Percentiles rank a stretch among this genome's conserved stretches.
These are phyloP conservation scores for Lichtheimia hyalospora DNA, from an alignment of 371 early-diverging fungal genomes.

Conservation along the genomic window DNA sequence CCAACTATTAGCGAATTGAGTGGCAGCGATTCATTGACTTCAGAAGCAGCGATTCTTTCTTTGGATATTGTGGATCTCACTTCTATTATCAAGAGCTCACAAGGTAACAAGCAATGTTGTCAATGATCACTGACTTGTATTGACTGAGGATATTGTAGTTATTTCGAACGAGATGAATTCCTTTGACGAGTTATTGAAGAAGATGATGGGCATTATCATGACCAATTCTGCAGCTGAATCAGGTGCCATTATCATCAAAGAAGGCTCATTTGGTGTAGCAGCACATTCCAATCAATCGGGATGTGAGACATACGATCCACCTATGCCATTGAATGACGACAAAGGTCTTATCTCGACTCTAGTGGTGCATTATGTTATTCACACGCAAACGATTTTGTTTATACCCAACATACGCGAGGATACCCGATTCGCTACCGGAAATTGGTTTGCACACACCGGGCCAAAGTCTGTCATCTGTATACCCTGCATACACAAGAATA, in stretches of 20 bases:
- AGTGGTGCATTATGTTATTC: constrained; percentile 44
- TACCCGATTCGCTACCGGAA: constrained; percentile 35
- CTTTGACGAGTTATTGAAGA: constrained; percentile 43
- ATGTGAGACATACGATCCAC: constrained; percentile 41
- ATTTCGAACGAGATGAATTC: constrained; percentile 51
- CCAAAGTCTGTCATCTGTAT: constrained; percentile 55
- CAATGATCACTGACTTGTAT: neutral
- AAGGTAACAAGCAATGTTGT: constrained; percentile 24
- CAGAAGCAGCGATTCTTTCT: constrained; percentile 35
- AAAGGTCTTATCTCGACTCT: constrained; percentile 31
- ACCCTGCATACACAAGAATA: constrained; percentile 57
- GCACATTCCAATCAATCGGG: constrained; percentile 33
- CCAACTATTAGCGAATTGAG: constrained; percentile 25
- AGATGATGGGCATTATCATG: constrained; percentile 49
- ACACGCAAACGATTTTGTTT: constrained; percentile 36
- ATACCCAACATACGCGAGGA: constrained; percentile 43
- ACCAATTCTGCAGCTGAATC: constrained; percentile 45
- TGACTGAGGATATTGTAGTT: constrained; percentile 9
- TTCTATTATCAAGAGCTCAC: constrained; percentile 48
- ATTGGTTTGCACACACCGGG: constrained; percentile 26
- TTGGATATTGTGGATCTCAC: constrained; percentile 50
- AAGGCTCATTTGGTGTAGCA: constrained; percentile 41
- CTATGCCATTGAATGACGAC: constrained; percentile 36
- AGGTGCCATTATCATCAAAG: constrained; percentile 47
- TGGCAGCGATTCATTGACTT: constrained; percentile 7